phyloP scores from a whole-genome alignment of 805 yeast species.

The Zygotorulaspora florentina region DNA sequence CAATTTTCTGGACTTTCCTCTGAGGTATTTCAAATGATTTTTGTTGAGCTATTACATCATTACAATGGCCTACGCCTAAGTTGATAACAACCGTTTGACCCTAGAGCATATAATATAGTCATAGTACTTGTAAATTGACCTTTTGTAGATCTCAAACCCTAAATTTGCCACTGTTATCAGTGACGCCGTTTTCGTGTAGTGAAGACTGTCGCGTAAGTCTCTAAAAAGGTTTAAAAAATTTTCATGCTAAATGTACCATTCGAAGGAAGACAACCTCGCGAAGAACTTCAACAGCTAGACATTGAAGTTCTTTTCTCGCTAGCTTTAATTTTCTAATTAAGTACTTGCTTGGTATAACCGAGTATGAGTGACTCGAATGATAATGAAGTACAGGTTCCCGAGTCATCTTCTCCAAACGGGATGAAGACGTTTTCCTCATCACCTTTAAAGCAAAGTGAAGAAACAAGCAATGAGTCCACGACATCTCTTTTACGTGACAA shows the following conservation, averaged over 20 bases:
- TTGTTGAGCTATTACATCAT: conserved; percentile 43
- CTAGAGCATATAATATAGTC: conserved; percentile 48
- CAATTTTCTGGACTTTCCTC: conserved; percentile 41
- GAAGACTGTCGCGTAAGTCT: conserved; percentile 2
- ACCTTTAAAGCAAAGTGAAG: conserved; percentile 23
- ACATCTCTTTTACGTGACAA: conserved; percentile 36
- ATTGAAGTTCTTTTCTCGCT: too few species aligned
- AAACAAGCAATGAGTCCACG: conserved; percentile 7
- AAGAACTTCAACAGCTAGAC: too few species aligned
- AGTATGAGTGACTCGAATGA: conserved; percentile 17
- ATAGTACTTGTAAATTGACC: not conserved
- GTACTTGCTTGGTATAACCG: too few species aligned
- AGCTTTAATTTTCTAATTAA: too few species aligned
- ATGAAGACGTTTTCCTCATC: conserved; percentile 27
- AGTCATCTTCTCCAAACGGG: conserved; percentile 41
- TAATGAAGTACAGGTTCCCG: conserved; percentile 46
- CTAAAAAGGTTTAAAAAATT: conserved; percentile 9
- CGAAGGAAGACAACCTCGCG: too few species aligned
- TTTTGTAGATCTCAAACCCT: too few species aligned
- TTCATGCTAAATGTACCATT: conserved; percentile 3
- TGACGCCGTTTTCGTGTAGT: conserved; percentile 5
- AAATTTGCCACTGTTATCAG: too few species aligned
- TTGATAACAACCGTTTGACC: conserved; percentile 81
- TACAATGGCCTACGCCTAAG: conserved; percentile 54
- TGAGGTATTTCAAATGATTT: conserved; percentile 15